phyloP scores from a whole-genome alignment of 306 rosid genomes.

The Mucuna pruriens region DNA sequence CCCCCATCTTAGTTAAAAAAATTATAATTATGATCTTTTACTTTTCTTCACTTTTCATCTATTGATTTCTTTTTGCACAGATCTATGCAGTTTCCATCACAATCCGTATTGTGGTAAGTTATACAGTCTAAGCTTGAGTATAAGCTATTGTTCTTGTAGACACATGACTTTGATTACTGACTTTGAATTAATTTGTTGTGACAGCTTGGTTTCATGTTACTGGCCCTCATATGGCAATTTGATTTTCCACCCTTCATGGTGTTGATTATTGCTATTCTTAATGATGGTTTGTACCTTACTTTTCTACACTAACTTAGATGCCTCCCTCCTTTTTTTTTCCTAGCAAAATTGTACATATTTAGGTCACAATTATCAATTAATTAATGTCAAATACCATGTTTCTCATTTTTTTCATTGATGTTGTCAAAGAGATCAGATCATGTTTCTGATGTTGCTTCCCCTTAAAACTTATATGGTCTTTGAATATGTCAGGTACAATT shows the following conservation, averaged over 20 bases:
- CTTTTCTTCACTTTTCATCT: not conserved
- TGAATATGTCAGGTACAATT: conserved; percentile 66
- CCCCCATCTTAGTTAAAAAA: not conserved
- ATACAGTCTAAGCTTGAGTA: not conserved
- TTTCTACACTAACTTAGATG: not conserved
- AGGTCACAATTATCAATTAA: not conserved
- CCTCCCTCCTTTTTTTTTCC: not conserved
- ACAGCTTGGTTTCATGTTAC: conserved; percentile 92
- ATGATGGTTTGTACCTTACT: conserved; percentile 63
- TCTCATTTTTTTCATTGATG: not conserved
- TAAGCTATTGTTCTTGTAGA: conserved; percentile 14
- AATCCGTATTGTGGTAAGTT: conserved; percentile 86
- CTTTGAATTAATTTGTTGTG: conserved; percentile 29
- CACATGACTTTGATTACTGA: conserved; percentile 18
- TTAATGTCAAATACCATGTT: not conserved
- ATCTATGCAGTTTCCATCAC: conserved; percentile 91
- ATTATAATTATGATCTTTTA: not conserved
- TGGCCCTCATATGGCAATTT: conserved; percentile 85
- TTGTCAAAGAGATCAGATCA: not conserved
- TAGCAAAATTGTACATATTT: not conserved
- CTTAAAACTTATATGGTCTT: not conserved
- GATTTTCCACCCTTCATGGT: conserved; percentile 98
- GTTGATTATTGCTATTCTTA: conserved; percentile 85
- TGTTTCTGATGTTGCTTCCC: not conserved
- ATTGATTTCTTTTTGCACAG: conserved; percentile 51